These are phyloP conservation scores for Fusarium lateritium DNA, from an alignment of 2,329 filamentous ascomycete species.

Conservation along the genomic window DNA sequence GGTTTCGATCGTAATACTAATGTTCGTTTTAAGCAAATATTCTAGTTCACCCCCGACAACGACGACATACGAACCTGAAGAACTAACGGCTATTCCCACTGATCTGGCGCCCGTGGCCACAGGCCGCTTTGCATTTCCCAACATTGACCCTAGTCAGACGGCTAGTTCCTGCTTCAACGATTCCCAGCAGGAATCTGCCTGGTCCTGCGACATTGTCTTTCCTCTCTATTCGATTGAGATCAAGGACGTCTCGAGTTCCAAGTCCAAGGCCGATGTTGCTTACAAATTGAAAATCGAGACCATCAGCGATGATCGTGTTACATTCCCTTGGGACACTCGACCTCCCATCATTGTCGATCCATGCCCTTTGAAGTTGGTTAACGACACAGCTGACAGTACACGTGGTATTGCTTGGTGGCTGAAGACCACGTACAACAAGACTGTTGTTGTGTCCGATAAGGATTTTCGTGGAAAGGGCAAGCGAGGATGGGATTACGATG, in stretches of 20 bases:
- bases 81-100: slow-evolving; percentile 65
- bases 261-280: slow-evolving; percentile 49
- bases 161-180: slow-evolving; percentile 72
- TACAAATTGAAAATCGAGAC: slow-evolving; percentile 60
- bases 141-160: slow-evolving; percentile 63
- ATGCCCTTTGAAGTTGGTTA: slow-evolving; percentile 62
- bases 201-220: slow-evolving; percentile 72
- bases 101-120: slow-evolving; percentile 67
- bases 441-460: slow-evolving; percentile 65
- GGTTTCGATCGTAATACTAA: slow-evolving; percentile 13
- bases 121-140: slow-evolving; percentile 71
- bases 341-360: slow-evolving; percentile 62
- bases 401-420: slow-evolving; percentile 71
- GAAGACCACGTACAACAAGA: slow-evolving; percentile 68
- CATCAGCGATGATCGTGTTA: slow-evolving; percentile 51
- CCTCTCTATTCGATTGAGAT: slow-evolving; percentile 63
- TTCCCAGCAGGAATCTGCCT: slow-evolving; percentile 68
- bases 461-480: slow-evolving; percentile 53
- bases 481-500: slow-evolving; percentile 45
- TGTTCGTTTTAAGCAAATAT: slow-evolving; percentile 23
- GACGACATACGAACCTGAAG: slow-evolving; percentile 63
- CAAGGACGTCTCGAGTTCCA: slow-evolving; percentile 35
- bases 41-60: slow-evolving; percentile 52
- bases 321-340: slow-evolving; percentile 69
- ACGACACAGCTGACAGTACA: slow-evolving; percentile 63